Percentiles rank a stretch among this genome's conserved stretches.
These are phyloP conservation scores for Candida suzukii DNA, from an alignment of 805 yeast genomes.

Conservation along the genomic window DNA sequence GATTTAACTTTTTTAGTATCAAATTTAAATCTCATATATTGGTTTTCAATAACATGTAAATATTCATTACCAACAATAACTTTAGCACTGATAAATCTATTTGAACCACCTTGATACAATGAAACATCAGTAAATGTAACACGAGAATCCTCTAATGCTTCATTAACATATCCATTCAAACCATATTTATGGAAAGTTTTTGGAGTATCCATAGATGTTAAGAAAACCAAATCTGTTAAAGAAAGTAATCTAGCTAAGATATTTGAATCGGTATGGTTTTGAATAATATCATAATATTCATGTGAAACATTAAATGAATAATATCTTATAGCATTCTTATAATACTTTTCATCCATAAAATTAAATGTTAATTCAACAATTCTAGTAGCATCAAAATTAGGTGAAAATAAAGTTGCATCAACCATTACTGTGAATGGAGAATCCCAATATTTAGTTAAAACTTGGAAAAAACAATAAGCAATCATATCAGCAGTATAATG, in stretches of 20 bases:
- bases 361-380: constrained; percentile 13
- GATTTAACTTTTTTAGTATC: constrained; percentile 25
- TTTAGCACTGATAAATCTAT: constrained; percentile 52
- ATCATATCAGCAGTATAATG: constrained; percentile 40
- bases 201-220: constrained; percentile 40
- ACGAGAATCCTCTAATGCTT: constrained; percentile 40
- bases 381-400: constrained; percentile 6
- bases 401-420: constrained; percentile 59
- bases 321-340: constrained; percentile 43
- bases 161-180: constrained; percentile 33
- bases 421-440: constrained; percentile 52
- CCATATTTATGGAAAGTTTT: constrained; percentile 37
- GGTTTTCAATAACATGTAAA: constrained; percentile 47
- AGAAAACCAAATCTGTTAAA: constrained; percentile 26
- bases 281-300: constrained; percentile 8
- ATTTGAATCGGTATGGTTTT: no score
- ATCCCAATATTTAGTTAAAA: constrained; percentile 66
- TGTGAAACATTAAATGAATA: constrained; percentile 46
- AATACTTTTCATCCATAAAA: constrained; percentile 43
- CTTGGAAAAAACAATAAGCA: constrained; percentile 54
- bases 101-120: constrained; percentile 39
- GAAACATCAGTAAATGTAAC: constrained; percentile 47
- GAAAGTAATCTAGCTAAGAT: no score
- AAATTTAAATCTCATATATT: constrained; percentile 33
- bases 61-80: constrained; percentile 65